Evolutionary conservation across 495 filamentous ascomycete genomes (phyloP).

Genomic region (Annulohypoxylon moriforme): DNA sequence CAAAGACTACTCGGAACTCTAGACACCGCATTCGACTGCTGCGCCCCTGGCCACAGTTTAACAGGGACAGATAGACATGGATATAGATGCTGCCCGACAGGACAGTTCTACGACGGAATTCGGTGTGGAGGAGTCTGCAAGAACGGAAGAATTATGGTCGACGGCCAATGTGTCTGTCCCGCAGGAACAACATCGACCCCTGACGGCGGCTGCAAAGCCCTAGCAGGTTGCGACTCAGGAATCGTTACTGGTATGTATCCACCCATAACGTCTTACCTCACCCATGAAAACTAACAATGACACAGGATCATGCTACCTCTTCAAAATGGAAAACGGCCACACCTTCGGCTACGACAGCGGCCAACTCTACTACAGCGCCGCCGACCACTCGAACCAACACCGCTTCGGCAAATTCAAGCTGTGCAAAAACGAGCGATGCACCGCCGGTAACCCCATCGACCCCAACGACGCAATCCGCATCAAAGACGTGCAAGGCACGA

Average conservation of each 20-base stretch:
- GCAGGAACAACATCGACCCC: neutral
- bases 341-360: constrained; percentile 29
- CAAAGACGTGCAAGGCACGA: constrained; percentile 19
- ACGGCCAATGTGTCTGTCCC: constrained; percentile 22
- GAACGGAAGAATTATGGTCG: constrained; percentile 20
- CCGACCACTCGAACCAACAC: constrained; percentile 25
- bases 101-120: constrained; percentile 19
- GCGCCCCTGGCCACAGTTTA: constrained; percentile 12
- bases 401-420: constrained; percentile 23
- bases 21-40: constrained; percentile 29
- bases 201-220: constrained; percentile 12
- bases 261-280: neutral
- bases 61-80: constrained; percentile 11
- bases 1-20: constrained; percentile 21
- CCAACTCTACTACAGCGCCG: constrained; percentile 21
- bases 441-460: constrained; percentile 14
- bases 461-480: constrained; percentile 23
- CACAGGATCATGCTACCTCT: constrained; percentile 22
- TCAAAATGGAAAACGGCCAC: constrained; percentile 24
- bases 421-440: constrained; percentile 25
- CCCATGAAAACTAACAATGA: neutral
- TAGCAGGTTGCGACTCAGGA: constrained; percentile 22
- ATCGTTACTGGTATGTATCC: constrained; percentile 21
- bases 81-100: constrained; percentile 20
- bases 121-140: constrained; percentile 11